Base-by-base conservation (phyloP, 83 land plant species). In the Picea abies region DNA sequence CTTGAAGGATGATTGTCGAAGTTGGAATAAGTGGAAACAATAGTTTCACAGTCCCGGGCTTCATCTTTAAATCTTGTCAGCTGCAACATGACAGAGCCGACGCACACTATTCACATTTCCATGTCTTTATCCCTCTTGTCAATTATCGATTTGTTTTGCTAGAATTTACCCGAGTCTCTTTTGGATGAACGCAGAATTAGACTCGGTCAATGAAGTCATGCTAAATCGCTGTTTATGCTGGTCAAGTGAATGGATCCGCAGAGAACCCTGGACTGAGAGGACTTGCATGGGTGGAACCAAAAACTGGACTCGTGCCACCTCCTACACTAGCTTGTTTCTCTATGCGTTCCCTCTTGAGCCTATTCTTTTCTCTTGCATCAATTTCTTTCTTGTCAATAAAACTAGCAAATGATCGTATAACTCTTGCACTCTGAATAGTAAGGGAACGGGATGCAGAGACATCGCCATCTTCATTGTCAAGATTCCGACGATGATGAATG, bases 351-450 rank as follows among this genome's bases (percentile, higher is more conserved):
- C 29, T 26, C 29, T 26, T 26, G 29, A 26, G 29, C 29, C 29
- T 26, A 26, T 26, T 26, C 29, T 44, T 73, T 39, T 32, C 37
- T 44, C 49, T 73, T 44, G 14, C 20, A 73, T 73, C 77, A 26
- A 26, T 26, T 26, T 26, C 29, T 26, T 26, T 26, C 29, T 0
- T 0, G 29, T 26, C 29, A 26, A 81, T 84, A 80, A 91, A 87
- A 15, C 85, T 86, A 52, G 89, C 79, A 26, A 91, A 91, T 14
- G 81, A 47, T 60, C 79, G 73, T 8, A 89, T 20, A 29, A 82
- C 78, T 8, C 87, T 84, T 35, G 76, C 56, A 86, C 73, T 37
- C 8, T 0, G 56, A 0, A 82, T 65, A 44, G 35, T 82, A 14
- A 44, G 69, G 1, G 69, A 63, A 25, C n/a, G 29, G 29, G 29